These are phyloP conservation scores for Gracilariopsis chorda DNA, from an alignment of 23 red algal genomes.

Conservation along the genomic window DNA sequence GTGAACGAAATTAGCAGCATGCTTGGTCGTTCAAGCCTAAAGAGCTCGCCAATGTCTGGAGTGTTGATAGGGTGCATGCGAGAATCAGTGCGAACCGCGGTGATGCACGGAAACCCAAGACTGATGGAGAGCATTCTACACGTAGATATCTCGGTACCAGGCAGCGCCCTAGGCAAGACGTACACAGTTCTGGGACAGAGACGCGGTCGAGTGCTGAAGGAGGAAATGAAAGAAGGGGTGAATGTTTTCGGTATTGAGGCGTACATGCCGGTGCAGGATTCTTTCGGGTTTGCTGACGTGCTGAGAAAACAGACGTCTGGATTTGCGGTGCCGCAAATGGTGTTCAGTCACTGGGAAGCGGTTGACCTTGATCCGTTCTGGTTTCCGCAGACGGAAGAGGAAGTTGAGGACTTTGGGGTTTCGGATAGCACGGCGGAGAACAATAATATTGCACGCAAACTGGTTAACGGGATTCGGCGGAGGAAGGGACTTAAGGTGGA, in stretches of 20 bases:
- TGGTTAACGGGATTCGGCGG: conserved; percentile 72
- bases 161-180: conserved; percentile 75
- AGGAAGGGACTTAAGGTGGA: conserved; percentile 90
- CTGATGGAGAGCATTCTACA: conserved; percentile 81
- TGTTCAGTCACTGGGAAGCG: conserved; percentile 84
- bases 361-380: conserved; percentile 94
- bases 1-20: background rate
- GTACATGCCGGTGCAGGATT: conserved; percentile 78
- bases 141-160: conserved; percentile 77
- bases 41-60: background rate
- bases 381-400: conserved; percentile 85
- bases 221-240: conserved; percentile 84
- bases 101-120: conserved; percentile 72
- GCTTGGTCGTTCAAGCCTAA: background rate
- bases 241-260: conserved; percentile 87
- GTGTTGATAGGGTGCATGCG: conserved; percentile 61
- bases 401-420: conserved; percentile 83
- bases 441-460: conserved; percentile 91
- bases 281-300: conserved; percentile 89
- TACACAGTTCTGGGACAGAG: conserved; percentile 82
- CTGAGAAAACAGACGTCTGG: conserved; percentile 86
- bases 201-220: conserved; percentile 76
- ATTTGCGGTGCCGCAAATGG: conserved; percentile 84
- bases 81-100: conserved; percentile 65
- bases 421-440: conserved; percentile 75